These are phyloP conservation scores for Zasmidium citrigriseum DNA, from an alignment of 2,329 filamentous ascomycete species.

Conservation along the genomic window DNA sequence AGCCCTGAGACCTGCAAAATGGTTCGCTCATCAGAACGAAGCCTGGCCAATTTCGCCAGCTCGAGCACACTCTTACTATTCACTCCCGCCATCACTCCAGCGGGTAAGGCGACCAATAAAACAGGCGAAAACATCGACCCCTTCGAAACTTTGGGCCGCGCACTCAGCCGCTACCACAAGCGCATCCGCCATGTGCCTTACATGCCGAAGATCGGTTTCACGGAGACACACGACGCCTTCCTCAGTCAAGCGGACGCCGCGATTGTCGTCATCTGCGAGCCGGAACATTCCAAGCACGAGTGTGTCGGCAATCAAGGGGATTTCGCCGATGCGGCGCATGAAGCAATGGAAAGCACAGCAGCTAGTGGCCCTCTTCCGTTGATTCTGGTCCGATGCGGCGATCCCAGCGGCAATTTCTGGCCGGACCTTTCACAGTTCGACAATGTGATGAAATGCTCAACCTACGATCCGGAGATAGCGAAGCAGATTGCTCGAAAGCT, in stretches of 20 bases:
- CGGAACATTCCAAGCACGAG: conserved; percentile 38
- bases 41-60: conserved; percentile 34
- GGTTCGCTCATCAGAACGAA: conserved; percentile 18
- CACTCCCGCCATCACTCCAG: conserved; percentile 40
- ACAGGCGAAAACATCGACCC: conserved; percentile 60
- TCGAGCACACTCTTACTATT: conserved; percentile 47
- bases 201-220: conserved; percentile 63
- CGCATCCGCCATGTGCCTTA: conserved; percentile 73
- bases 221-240: conserved; percentile 63
- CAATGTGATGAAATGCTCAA: conserved; percentile 17
- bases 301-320: conserved; percentile 23
- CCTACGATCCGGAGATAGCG: conserved; percentile 19
- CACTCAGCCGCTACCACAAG: conserved; percentile 60
- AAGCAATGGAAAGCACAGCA: conserved; percentile 11
- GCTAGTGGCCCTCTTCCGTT: conserved; percentile 7
- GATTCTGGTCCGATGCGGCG: conserved; percentile 23
- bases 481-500: conserved; percentile 21
- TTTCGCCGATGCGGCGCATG: conserved; percentile 23
- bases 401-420: conserved; percentile 18
- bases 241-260: conserved; percentile 61
- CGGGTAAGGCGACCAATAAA: conserved; percentile 43
- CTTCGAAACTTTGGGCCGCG: conserved; percentile 69
- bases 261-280: conserved; percentile 59
- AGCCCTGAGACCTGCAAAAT: conserved; percentile 13
- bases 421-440: conserved; percentile 20